Percentiles rank a stretch among this genome's conserved stretches.
phyloP scores from a whole-genome alignment of 805 yeast species.

The Ogataea corticis region DNA sequence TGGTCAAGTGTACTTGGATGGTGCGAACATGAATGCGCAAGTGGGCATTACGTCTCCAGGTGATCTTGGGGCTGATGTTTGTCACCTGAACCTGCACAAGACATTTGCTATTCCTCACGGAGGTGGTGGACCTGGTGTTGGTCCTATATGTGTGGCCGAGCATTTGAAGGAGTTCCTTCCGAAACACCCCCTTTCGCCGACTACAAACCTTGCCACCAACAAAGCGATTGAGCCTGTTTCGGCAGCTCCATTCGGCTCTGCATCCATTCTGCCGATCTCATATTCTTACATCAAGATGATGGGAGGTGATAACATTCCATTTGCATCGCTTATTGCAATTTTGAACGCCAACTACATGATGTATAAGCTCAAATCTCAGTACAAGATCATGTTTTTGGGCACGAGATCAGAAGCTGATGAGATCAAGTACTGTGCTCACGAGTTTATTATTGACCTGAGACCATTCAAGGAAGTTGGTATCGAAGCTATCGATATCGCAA shows the following conservation, averaged over 20 bases:
- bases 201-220: slow-evolving; percentile 39
- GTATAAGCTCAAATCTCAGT: slow-evolving; percentile 67
- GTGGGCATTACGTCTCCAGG: slow-evolving; percentile 98
- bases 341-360: slow-evolving; percentile 96
- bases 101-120: slow-evolving; percentile 98
- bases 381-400: slow-evolving; percentile 73
- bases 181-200: slow-evolving; percentile 64
- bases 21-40: slow-evolving; percentile 99
- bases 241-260: slow-evolving; percentile 96
- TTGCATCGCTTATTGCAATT: slow-evolving; percentile 87
- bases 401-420: slow-evolving; percentile 28
- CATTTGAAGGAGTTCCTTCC: slow-evolving; percentile 86
- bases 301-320: slow-evolving; percentile 83
- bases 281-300: slow-evolving; percentile 93
- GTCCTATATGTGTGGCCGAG: slow-evolving; percentile 90
- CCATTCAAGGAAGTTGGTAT: slow-evolving; percentile 76
- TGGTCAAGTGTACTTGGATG: slow-evolving; percentile 96
- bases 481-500: slow-evolving; percentile 96
- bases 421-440: slow-evolving; percentile 89
- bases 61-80: slow-evolving; percentile 96
- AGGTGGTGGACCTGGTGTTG: slow-evolving; percentile 99
- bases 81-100: slow-evolving; percentile 95
- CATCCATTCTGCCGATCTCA: slow-evolving; percentile 88
- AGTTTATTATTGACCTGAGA: slow-evolving; percentile 89
- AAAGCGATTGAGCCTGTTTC: slow-evolving; percentile 73